These are phyloP conservation scores for Populus trichocarpa DNA, from an alignment of 441 rosid species.

Conservation along the genomic window DNA sequence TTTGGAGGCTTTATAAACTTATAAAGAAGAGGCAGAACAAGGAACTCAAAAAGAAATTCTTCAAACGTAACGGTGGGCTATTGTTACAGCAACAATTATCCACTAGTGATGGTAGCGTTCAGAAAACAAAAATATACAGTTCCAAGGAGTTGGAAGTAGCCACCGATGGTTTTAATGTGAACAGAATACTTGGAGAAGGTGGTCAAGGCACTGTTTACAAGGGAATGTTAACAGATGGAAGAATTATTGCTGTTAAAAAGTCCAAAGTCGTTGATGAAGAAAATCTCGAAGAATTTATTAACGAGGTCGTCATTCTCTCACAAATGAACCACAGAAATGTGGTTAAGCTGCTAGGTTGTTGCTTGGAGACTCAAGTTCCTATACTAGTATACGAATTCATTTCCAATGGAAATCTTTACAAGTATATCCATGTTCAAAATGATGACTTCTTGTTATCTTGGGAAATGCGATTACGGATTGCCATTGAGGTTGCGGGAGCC, in stretches of 20 bases:
- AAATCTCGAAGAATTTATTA: neutral
- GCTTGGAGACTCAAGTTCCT: constrained; percentile 4
- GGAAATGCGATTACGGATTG: neutral
- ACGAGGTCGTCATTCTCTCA: neutral
- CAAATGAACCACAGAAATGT: constrained; percentile 6
- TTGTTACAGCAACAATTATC: neutral
- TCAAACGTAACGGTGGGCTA: constrained; percentile 4
- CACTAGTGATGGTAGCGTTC: neutral
- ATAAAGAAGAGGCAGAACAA: neutral
- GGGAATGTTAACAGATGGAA: constrained; percentile 7
- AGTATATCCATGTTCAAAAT: neutral
- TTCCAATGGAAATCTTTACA: constrained; percentile 4
- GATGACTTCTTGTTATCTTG: neutral
- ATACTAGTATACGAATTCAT: constrained; percentile 9
- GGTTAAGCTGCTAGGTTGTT: neutral
- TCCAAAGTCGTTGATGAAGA: neutral
- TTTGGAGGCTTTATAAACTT: neutral
- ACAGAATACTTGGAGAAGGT: constrained; percentile 3
- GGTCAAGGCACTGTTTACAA: constrained; percentile 7
- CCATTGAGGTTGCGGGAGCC: neutral
- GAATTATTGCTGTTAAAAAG: constrained; percentile 3
- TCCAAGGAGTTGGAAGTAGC: neutral
- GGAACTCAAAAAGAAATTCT: neutral
- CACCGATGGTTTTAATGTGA: neutral
- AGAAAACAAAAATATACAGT: neutral